phyloP scores from a whole-genome alignment of 1,139 yeast genomes.

The Sugiyamaella grinbergsii region DNA sequence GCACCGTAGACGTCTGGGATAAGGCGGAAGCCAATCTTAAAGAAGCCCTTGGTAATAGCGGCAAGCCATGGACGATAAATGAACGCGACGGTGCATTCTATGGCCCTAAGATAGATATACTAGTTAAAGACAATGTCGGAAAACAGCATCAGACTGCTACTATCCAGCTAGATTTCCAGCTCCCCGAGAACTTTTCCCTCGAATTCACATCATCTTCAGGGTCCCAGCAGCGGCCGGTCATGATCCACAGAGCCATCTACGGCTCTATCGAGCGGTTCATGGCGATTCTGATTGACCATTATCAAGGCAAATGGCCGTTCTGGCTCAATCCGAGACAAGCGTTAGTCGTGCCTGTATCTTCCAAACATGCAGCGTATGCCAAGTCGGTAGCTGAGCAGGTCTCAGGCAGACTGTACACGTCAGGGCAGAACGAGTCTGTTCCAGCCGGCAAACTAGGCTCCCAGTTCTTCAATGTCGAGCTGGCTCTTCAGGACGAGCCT shows the following conservation, averaged over 20 bases:
- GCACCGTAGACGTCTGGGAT: constrained; percentile 82
- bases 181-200: constrained; percentile 82
- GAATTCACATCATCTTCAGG: constrained; percentile 47
- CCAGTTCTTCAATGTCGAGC: constrained; percentile 69
- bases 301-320: constrained; percentile 96
- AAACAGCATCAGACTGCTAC: constrained; percentile 96
- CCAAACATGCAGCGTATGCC: constrained; percentile 58
- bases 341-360: constrained; percentile 76
- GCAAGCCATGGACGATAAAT: constrained; percentile 69
- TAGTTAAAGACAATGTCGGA: constrained; percentile 77
- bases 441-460: constrained; percentile 49
- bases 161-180: constrained; percentile 90
- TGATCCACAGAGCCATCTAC: constrained; percentile 93
- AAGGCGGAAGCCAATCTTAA: constrained; percentile 75
- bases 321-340: constrained; percentile 98
- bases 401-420: constrained; percentile 46
- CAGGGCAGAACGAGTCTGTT: constrained; percentile 15
- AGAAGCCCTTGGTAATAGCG: constrained; percentile 62
- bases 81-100: constrained; percentile 98
- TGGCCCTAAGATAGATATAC: constrained; percentile 89
- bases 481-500: constrained; percentile 74
- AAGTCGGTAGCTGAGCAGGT: constrained; percentile 50
- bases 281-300: constrained; percentile 88
- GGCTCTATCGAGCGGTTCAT: constrained; percentile 93
- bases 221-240: constrained; percentile 57